These are phyloP conservation scores for Quercus lobata DNA, from an alignment of 331 rosid species.

Conservation along the genomic window DNA sequence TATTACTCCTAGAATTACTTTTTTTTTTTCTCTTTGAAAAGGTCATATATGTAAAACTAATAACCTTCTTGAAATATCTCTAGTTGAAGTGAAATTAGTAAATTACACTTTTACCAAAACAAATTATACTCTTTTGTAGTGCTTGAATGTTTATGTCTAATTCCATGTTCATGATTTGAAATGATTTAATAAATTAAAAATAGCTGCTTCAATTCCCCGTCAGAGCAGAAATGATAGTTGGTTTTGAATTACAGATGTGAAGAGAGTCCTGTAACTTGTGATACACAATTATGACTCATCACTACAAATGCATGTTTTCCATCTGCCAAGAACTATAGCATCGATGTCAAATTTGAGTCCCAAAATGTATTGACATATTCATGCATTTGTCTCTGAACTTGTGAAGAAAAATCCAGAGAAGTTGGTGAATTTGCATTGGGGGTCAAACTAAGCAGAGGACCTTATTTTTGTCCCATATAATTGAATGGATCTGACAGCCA, in stretches of 20 bases:
- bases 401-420: neutral
- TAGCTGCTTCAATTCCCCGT: neutral
- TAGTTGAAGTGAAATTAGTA: too few species aligned
- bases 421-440: slow-evolving; percentile 7
- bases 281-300: neutral
- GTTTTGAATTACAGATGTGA: neutral
- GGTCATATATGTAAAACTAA: too few species aligned
- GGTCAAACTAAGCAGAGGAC: slow-evolving; percentile 19
- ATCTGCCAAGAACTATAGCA: neutral
- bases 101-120: too few species aligned
- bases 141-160: too few species aligned
- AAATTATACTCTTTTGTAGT: too few species aligned
- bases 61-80: too few species aligned
- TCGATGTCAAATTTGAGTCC: neutral
- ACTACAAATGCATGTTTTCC: slow-evolving; percentile 1
- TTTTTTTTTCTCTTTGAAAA: neutral
- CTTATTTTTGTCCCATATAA: neutral
- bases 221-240: neutral
- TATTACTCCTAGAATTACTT: too few species aligned
- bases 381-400: slow-evolving; percentile 14
- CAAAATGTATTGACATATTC: neutral
- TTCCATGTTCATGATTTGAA: neutral
- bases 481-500: neutral
- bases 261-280: neutral
- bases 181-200: neutral